phyloP scores from a whole-genome alignment of 2,329 filamentous ascomycete genomes.

The Aspergillus persii region DNA sequence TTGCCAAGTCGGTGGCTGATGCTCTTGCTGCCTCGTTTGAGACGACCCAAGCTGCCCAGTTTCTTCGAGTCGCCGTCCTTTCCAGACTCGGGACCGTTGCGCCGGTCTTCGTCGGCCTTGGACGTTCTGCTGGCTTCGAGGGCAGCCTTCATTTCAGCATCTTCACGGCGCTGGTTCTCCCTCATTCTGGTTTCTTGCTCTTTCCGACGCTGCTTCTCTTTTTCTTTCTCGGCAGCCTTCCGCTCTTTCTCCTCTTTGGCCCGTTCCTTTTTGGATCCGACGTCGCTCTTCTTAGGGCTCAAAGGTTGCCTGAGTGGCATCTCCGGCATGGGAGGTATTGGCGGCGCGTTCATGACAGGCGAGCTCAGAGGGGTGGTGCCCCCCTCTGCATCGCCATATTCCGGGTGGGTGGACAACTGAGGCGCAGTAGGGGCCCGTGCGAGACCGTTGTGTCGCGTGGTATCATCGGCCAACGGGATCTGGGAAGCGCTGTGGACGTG shows the following conservation, averaged over 20 bases:
- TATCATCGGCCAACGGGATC: slow-evolving; percentile 34
- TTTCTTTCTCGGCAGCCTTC: slow-evolving; percentile 47
- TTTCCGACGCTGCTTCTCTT: slow-evolving; percentile 56
- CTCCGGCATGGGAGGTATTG: slow-evolving; percentile 32
- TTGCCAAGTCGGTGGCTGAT: slow-evolving; percentile 67
- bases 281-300: slow-evolving; percentile 61
- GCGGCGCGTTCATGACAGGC: slow-evolving; percentile 12
- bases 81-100: slow-evolving; percentile 30
- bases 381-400: slow-evolving; percentile 29
- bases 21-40: slow-evolving; percentile 72
- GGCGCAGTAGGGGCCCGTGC: slow-evolving; percentile 44
- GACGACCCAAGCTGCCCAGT: slow-evolving; percentile 57
- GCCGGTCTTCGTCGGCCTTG: slow-evolving; percentile 54
- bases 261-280: slow-evolving; percentile 67
- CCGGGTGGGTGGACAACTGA: slow-evolving; percentile 46
- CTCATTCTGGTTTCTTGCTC: slow-evolving; percentile 52
- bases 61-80: slow-evolving; percentile 46
- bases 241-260: slow-evolving; percentile 58
- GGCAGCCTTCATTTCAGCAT: slow-evolving; percentile 61
- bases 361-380: slow-evolving; percentile 20
- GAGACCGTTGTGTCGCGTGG: slow-evolving; percentile 32
- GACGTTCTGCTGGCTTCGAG: slow-evolving; percentile 66
- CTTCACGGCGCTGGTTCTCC: slow-evolving; percentile 53
- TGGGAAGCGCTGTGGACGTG: slow-evolving; percentile 42
- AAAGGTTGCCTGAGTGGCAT: slow-evolving; percentile 29